Base-by-base conservation (phyloP, 805 yeast genomes). In the Candida corydali region DNA sequence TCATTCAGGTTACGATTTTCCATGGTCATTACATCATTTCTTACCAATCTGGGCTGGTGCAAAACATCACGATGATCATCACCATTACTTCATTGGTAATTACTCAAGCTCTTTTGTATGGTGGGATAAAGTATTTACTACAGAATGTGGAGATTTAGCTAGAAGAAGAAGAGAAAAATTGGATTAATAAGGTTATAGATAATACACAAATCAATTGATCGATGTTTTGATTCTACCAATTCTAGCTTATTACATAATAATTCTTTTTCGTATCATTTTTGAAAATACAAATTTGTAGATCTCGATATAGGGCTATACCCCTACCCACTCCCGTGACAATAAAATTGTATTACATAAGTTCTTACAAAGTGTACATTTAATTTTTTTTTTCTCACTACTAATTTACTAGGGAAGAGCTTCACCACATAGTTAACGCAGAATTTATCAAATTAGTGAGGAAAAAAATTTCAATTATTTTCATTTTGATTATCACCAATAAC, bases 11-110 rank as follows among this genome's bases (percentile, higher is more conserved):
- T 93, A 91, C 64, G 98, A 91, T 59, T 91, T 91, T 78, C 98
- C 98, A 45, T 81, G 94, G 86, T 86, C 96, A 4, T 73, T 91
- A 55, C 93, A 87, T 65, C 87, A 88, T 58, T 79, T 91, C 64
- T 59, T 91, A 43, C 97, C 97, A 33, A 76, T 93, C 66, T 89
- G 98, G 97, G 95, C 97, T 3, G 98, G 98, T 47, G 96, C 97
- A 16, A 96, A 86, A 54, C 98, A 91, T 64, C 98, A 91, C 60
- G 98, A 91, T 63, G 86, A 86, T 64, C 98, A 91, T 59, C 98
- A 91, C 61, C 95, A 86, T 60, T 88, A 83, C 68, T 91, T 91
- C 65, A 84, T 87, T 51, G 98, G 98, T 48, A 88, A 89, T 64
- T 91, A 87, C 61, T 93, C 97, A 19, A 84, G 95, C 30, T 79